Conservation (phyloP, 768 basidiomycete species). For the Tylopilus balloui region DNA sequence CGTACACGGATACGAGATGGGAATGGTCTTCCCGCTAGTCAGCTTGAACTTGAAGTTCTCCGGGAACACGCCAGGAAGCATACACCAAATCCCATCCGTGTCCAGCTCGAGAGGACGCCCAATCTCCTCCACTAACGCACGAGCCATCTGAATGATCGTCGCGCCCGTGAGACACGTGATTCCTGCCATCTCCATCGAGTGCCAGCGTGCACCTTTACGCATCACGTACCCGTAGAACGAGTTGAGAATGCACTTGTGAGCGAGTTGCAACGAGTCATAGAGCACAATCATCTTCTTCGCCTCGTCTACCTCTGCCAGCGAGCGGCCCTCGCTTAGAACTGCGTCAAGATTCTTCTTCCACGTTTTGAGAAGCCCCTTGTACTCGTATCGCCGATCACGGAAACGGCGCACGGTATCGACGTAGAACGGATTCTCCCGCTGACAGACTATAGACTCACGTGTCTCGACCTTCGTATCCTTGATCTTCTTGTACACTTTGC, state of each 20-base stretch:
- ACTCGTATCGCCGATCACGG: conserved; percentile 96
- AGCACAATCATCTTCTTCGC: conserved; percentile 99
- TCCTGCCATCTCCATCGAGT: conserved; percentile 99
- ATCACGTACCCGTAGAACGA: conserved; percentile 99
- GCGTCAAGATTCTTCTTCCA: conserved; percentile 98
- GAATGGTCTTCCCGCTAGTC: conserved; percentile 77
- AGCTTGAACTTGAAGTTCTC: conserved; percentile 98
- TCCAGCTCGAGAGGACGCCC: conserved; percentile 96
- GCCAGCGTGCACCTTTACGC: conserved; percentile 99
- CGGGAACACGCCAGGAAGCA: conserved; percentile 96
- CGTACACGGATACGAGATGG: conserved; percentile 95
- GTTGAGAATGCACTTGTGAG: conserved; percentile 99
- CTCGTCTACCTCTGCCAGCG: conserved; percentile 86
- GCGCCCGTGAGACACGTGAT: conserved; percentile 98
- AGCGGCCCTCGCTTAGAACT: conserved; percentile 58
- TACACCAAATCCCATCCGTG: conserved; percentile 99
- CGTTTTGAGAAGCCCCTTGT: conserved; percentile 96
- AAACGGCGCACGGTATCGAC: conserved; percentile 97
- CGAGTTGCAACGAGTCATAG: conserved; percentile 97
- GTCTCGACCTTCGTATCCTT: conserved; percentile 96
- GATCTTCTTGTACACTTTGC: conserved; percentile 97
- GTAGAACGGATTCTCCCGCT: conserved; percentile 97
- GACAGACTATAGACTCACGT: conserved; percentile 93
- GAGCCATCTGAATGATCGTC: conserved; percentile 97
- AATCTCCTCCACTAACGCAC: conserved; percentile 94